phyloP scores from a whole-genome alignment of 106 monocot genomes.

The Phalaenopsis equestris region DNA sequence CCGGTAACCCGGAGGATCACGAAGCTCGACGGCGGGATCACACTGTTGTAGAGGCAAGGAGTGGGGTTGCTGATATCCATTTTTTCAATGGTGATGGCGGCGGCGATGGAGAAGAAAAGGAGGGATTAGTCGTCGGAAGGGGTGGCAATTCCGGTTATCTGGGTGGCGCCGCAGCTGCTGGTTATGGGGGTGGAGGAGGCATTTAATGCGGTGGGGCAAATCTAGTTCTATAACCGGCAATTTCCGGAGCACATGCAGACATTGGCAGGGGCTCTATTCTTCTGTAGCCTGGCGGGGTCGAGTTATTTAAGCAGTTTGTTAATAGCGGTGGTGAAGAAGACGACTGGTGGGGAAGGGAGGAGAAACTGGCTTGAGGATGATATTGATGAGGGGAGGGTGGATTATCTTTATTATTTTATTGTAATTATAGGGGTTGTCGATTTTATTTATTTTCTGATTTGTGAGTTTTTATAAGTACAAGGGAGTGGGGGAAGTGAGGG shows the following conservation, averaged over 20 bases:
- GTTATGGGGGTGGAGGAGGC: background rate
- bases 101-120: background rate
- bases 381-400: background rate
- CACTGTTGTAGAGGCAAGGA: background rate
- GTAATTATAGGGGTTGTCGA: background rate
- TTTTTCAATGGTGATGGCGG: background rate
- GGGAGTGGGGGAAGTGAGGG: background rate
- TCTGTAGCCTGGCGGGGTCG: background rate
- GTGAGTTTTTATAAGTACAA: background rate
- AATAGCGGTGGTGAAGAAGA: background rate
- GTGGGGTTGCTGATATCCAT: background rate
- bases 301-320: constrained; percentile 1
- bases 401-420: constrained; percentile 5
- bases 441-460: background rate
- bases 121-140: background rate
- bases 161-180: background rate
- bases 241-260: constrained; percentile 7
- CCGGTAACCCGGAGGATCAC: constrained; percentile 14
- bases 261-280: background rate
- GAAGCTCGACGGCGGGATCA: constrained; percentile 18
- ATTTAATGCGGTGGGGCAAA: background rate
- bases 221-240: background rate
- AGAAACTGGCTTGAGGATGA: constrained; percentile 1
- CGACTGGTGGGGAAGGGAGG: background rate
- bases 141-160: background rate